Conservation (phyloP, 2,329 filamentous ascomycete species). For the Neophaeococcomyces mojaviensis region DNA sequence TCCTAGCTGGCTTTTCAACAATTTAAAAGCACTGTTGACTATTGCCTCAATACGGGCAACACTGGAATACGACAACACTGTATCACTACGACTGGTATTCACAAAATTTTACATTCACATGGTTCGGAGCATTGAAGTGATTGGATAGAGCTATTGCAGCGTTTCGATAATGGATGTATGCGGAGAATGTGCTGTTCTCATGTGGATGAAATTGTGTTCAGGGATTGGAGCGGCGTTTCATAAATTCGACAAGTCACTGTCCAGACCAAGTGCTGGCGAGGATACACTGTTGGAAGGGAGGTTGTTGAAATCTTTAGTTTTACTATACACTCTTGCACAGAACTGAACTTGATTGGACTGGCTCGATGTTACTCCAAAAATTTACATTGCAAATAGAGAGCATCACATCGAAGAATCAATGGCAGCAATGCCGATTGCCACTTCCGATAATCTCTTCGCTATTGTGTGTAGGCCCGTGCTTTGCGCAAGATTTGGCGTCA, state of each 20-base stretch:
- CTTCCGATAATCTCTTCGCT: no score
- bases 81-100: constrained; percentile 2
- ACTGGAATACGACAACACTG: not conserved
- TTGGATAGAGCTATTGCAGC: not conserved
- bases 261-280: constrained; percentile 7
- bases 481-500: no score
- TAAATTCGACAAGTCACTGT: constrained; percentile 4
- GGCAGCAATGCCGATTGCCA: no score
- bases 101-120: not conserved
- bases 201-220: no score
- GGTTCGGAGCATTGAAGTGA: not conserved
- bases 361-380: not conserved
- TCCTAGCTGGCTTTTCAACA: not conserved
- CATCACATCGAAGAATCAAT: no score
- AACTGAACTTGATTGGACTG: no score
- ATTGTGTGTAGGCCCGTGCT: no score
- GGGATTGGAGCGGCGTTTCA: not conserved
- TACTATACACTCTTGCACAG: not conserved
- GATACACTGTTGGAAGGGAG: constrained; percentile 6
- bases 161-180: not conserved
- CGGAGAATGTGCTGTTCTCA: not conserved
- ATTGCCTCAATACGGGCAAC: not conserved
- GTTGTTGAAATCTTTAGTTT: not conserved
- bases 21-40: not conserved
- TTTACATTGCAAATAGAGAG: no score